Percentiles rank a stretch among this genome's conserved stretches.
Evolutionary conservation across 352 stramenopile genomes (phyloP).

Genomic region (Phytophthora podocarpi): DNA sequence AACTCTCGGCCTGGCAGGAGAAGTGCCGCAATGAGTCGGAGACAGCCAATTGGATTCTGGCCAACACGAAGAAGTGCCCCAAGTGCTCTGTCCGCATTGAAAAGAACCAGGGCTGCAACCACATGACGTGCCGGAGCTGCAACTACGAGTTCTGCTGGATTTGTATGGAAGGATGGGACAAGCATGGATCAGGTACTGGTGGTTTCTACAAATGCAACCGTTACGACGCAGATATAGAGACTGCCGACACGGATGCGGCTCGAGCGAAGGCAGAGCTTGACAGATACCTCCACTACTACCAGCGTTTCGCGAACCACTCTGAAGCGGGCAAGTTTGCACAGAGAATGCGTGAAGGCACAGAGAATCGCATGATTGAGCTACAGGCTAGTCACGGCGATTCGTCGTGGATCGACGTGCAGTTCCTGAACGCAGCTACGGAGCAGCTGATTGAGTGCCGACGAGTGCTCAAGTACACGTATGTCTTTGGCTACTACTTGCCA

Average conservation of each 20-base stretch:
- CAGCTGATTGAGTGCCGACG: conserved; percentile 97
- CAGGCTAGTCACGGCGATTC: conserved; percentile 91
- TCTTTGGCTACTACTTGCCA: conserved; percentile 95
- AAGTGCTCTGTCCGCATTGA: conserved; percentile 99
- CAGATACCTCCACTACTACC: conserved; percentile 99
- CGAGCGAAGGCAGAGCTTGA: conserved; percentile 97
- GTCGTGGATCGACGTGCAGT: conserved; percentile 98
- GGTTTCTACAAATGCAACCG: conserved; percentile 99
- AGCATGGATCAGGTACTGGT: conserved; percentile 96
- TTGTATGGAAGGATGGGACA: conserved; percentile 96
- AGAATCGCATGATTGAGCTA: conserved; percentile 95
- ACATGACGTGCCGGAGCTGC: conserved; percentile 97
- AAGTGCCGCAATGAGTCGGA: conserved; percentile 98
- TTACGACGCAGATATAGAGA: conserved; percentile 82
- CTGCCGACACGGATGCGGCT: conserved; percentile 84
- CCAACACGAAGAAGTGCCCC: conserved; percentile 99
- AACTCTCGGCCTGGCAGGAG: conserved; percentile 94
- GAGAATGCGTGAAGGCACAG: conserved; percentile 95
- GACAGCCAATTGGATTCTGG: conserved; percentile 99
- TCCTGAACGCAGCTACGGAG: conserved; percentile 96
- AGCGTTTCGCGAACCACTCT: conserved; percentile 97
- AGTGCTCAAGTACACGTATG: conserved; percentile 99
- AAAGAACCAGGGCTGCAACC: conserved; percentile 99
- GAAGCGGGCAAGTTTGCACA: conserved; percentile 97
- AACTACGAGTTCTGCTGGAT: conserved; percentile 98